Evolutionary conservation across 1,284 basidiomycete genomes (phyloP), one percentile per base, ranked within the genome.

Genomic region (Apiotrichum montevideense): DNA sequence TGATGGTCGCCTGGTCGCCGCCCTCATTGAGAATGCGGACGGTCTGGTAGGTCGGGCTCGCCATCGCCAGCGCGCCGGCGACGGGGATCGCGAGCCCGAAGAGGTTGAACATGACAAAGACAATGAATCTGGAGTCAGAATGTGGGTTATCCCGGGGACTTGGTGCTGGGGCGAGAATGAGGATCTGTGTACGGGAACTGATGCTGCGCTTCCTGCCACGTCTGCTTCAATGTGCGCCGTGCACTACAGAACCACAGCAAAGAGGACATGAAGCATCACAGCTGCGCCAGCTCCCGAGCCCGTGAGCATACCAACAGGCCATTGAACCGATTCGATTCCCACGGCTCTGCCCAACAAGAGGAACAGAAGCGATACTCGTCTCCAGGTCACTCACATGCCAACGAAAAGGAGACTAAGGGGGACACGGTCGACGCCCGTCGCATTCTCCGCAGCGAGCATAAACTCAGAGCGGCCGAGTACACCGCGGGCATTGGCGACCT

Each of bases 81-180:
- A 64, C 67, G 5, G 68, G 66, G 32, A 64, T 62, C 6, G 69
- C 71, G 35, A 74, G 63, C 39, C 66, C 61, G 52, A 73, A 63
- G 41, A 72, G 51, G 68, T 74, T 71, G 58, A 71, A 57, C 2
- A 69, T 69, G 55, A 74, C 67, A 14, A 73, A 61, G 34, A 70
- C 55, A 56, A 68, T 46, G 63, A 73, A 74, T 7, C 72, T 74
- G 40, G 47, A 29, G 1, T 37, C 35, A 13, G 13, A 8, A 9
- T 14, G n/a, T 2, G 14, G 15, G 8, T 15, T 44, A 9, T 29
- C 14, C 15, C 43, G 9, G 29, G 29, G 29, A 29, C 29, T 3
- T 29, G 29, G 29, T 29, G 29, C 29, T 29, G 29, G 29, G 29
- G 29, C 29, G 29, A 29, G 3, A 29, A 29, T 2, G 29, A 29